Evolutionary conservation across 371 early-diverging fungal genomes (phyloP), one percentile per base, ranked within the genome.

Genomic region (Paraphysoderma sedebokerense): DNA sequence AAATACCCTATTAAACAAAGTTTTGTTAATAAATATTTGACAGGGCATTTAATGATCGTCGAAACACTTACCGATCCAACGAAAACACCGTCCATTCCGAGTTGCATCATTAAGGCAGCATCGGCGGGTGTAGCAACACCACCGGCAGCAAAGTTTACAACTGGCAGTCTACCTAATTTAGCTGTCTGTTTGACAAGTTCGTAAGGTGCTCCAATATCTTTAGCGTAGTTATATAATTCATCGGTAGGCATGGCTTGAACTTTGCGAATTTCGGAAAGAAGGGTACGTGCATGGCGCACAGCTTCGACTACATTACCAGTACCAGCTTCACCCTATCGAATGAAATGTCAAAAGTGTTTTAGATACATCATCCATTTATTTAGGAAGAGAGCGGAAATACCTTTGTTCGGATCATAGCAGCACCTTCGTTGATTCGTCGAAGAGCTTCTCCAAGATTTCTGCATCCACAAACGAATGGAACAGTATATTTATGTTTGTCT

Each of bases 61-160:
- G 13, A n/a, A 5, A 19, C 0, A 12, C 11, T 70, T 32, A 68
- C 73, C 22, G 67, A 68, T n/a, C 73, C 73, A 20, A 70, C 73
- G 55, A 70, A 70, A 13, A 96, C 92, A 68, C 97, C 97, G 66
- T 96, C 97, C 68, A 91, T 85, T 53, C 97, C 97, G 52, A 92
- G 74, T 67, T 87, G 88, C 87, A 90, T 86, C 86, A 93, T 89
- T 52, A 91, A 62, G 29, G 92, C 97, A 50, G 91, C 92, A 70
- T 96, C 97, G 17, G 92, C 90, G 93, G 97, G 48, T 45, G 92
- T 92, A 31, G 92, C 87, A 55, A 96, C 75, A 62, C 92, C 97
- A 58, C 93, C 96, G 48, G 92, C 93, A 55, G 93, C 92, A 70
- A 96, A 96, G 77, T 88, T 92, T 56, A 92, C 92, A 38, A 96